Base-by-base conservation (phyloP, 2,329 filamentous ascomycete genomes). In the Emericellopsis cladophorae region DNA sequence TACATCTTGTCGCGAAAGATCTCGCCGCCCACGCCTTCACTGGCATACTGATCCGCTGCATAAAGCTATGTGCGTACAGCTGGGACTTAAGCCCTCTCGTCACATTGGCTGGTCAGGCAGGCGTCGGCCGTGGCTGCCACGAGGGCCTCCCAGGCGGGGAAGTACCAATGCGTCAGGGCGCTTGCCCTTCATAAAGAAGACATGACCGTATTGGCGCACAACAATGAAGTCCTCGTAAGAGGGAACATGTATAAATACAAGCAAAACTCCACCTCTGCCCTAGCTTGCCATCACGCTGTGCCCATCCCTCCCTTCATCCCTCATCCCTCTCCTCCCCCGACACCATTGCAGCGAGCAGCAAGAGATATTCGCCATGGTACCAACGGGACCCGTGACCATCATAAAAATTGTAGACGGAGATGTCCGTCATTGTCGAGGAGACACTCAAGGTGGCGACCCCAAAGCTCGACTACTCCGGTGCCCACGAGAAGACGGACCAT, bases 1-100 rank as follows among this genome's bases (percentile, higher is more conserved):
- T 75, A 74, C 60, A 74, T 70, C 55, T 75, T 71, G 40, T 62
- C 60, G 23, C 52, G 52, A 18, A 55, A 48, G 34, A 55, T 49
- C 44, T 61, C 54, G 5, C 48, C 53, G 2, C 56, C 56, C 2
- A 47, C 41, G 11, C 47, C 51, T 37, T 58, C 49, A 23, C 49
- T 35, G 26, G 51, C 54, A 45, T 64, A 65, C 4, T 49, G 43
- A 5, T 62, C 62, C 26, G 61, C 62, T 7, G 57, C 50, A 42
- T 61, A 64, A 49, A 64, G 62, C 43, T 31, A 36, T 12, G 33
- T 21, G 7, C 40, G 33, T 6, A 40, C 26, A 29, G 26, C 26
- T 29, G 26, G 26, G 8, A 12, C 26, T 29, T 29, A 4, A 5
- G 18, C 18, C 3, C 4, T 21, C 18, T 21, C 18, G 18, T 21